A percentile compares a stretch with the other conserved stretches of the same genome.
These are phyloP conservation scores for Talaromyces sp. DNA, from an alignment of 2,329 filamentous ascomycete genomes.

Conservation along the genomic window DNA sequence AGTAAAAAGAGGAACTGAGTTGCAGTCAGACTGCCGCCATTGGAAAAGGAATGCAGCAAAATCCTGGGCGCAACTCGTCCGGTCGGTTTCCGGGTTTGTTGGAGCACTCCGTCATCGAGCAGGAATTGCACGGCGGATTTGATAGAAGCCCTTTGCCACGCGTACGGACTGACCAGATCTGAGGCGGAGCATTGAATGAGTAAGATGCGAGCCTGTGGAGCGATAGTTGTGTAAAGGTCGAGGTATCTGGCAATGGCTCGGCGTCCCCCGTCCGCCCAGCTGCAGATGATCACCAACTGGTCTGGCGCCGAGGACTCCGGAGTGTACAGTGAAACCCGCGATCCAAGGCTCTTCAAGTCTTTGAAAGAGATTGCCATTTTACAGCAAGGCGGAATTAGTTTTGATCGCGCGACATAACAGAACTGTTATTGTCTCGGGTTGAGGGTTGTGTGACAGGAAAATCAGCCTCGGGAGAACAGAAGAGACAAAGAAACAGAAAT, in stretches of 20 bases:
- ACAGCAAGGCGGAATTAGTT: neutral
- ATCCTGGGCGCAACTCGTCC: slow-evolving; percentile 4
- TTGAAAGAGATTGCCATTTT: neutral
- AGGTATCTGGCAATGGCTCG: slow-evolving; percentile 27
- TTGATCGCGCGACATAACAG: neutral
- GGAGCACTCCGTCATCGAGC: neutral
- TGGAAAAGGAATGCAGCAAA: slow-evolving; percentile 27
- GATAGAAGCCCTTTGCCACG: slow-evolving; percentile 4
- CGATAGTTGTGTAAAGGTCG: slow-evolving; percentile 18
- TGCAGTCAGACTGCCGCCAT: slow-evolving; percentile 24
- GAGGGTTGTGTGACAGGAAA: neutral
- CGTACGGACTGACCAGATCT: slow-evolving; percentile 13
- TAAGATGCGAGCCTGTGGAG: slow-evolving; percentile 21
- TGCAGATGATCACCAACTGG: slow-evolving; percentile 16
- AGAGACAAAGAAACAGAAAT: neutral
- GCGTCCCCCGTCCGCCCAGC: slow-evolving; percentile 24
- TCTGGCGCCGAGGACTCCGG: neutral
- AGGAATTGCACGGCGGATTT: slow-evolving; percentile 6
- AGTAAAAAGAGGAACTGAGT: slow-evolving; percentile 15
- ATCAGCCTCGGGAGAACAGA: neutral
- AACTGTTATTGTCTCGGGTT: neutral
- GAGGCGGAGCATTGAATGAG: slow-evolving; percentile 20
- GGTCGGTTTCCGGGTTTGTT: neutral
- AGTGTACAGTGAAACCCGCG: neutral
- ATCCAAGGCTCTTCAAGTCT: neutral